Evolutionary conservation across 2,329 filamentous ascomycete genomes (phyloP).

Genomic region (Fusarium sp.): DNA sequence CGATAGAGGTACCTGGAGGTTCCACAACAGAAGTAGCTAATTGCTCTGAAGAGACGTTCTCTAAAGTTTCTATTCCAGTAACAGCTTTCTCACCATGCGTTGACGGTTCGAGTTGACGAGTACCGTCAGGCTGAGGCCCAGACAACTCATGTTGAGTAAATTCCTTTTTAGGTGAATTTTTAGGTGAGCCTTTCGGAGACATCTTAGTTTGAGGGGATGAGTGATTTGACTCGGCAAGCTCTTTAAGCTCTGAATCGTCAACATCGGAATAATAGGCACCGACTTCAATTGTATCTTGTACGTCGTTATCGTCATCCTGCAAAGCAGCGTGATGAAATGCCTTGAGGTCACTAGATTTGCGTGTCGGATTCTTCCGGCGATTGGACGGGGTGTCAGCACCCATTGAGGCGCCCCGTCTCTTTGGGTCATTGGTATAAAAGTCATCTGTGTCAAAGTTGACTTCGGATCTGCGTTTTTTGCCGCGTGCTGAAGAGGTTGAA

Average conservation of each 20-base stretch:
- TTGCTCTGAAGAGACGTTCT: constrained; percentile 16
- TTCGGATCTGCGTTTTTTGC: constrained; percentile 56
- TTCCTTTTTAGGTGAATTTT: constrained; percentile 25
- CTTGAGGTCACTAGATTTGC: constrained; percentile 54
- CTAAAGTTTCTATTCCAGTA: constrained; percentile 19
- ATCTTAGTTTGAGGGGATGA: constrained; percentile 50
- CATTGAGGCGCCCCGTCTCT: constrained; percentile 56
- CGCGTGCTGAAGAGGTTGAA: constrained; percentile 53
- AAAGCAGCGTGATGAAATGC: constrained; percentile 50
- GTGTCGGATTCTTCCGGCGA: constrained; percentile 57
- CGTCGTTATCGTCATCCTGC: constrained; percentile 61
- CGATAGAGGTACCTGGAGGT: constrained; percentile 31
- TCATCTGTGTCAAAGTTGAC: constrained; percentile 54
- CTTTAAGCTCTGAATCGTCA: constrained; percentile 50
- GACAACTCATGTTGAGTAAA: constrained; percentile 30
- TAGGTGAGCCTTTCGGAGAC: constrained; percentile 34
- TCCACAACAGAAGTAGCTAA: constrained; percentile 29
- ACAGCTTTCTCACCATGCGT: constrained; percentile 11
- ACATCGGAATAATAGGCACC: constrained; percentile 57
- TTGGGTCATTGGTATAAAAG: constrained; percentile 47
- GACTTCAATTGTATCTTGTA: constrained; percentile 71
- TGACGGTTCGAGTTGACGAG: constrained; percentile 6
- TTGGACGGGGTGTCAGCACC: constrained; percentile 54
- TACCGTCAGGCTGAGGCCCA: constrained; percentile 22
- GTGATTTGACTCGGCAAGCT: constrained; percentile 46